phyloP scores from a whole-genome alignment of 352 stramenopile species.

The Globisporangium iwayamae region DNA sequence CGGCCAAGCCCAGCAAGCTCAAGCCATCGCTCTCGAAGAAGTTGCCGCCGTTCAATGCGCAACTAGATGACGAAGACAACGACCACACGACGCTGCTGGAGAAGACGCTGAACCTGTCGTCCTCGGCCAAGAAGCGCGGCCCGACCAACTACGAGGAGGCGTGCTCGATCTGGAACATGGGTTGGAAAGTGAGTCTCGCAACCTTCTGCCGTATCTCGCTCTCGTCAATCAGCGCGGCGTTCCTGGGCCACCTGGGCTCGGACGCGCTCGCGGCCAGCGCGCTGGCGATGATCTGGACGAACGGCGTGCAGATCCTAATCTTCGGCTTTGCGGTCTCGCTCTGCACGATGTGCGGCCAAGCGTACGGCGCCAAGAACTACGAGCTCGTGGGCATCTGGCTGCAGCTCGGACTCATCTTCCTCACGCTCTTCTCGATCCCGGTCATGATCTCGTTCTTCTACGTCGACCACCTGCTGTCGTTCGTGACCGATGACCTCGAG shows the following conservation, averaged over 20 bases:
- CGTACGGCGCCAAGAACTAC: slow-evolving; percentile 78
- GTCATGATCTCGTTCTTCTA: slow-evolving; percentile 84
- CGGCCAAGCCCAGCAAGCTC: not conserved
- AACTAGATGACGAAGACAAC: not conserved
- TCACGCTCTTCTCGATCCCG: slow-evolving; percentile 61
- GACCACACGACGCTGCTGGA: slow-evolving; percentile 11
- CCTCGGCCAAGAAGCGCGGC: not conserved
- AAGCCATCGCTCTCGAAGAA: slow-evolving; percentile 3
- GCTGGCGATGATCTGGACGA: slow-evolving; percentile 76
- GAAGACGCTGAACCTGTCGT: not conserved
- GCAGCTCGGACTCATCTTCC: slow-evolving; percentile 68
- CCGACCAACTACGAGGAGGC: slow-evolving; percentile 42
- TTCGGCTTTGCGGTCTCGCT: slow-evolving; percentile 78
- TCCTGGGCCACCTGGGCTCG: slow-evolving; percentile 72
- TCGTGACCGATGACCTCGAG: slow-evolving; percentile 58
- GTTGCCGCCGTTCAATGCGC: slow-evolving; percentile 3
- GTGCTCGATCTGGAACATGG: slow-evolving; percentile 75
- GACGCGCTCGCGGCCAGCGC: slow-evolving; percentile 68
- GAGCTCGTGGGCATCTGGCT: slow-evolving; percentile 77
- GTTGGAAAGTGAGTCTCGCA: slow-evolving; percentile 79
- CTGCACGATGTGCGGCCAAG: slow-evolving; percentile 75
- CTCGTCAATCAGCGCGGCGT: slow-evolving; percentile 74
- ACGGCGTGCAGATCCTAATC: slow-evolving; percentile 76
- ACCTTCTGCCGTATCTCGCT: slow-evolving; percentile 80
- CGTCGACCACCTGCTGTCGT: slow-evolving; percentile 60